Evolutionary conservation across 208 protist genomes (phyloP), one percentile per base, ranked within the genome.

Genomic region (Trypanosoma avium): DNA sequence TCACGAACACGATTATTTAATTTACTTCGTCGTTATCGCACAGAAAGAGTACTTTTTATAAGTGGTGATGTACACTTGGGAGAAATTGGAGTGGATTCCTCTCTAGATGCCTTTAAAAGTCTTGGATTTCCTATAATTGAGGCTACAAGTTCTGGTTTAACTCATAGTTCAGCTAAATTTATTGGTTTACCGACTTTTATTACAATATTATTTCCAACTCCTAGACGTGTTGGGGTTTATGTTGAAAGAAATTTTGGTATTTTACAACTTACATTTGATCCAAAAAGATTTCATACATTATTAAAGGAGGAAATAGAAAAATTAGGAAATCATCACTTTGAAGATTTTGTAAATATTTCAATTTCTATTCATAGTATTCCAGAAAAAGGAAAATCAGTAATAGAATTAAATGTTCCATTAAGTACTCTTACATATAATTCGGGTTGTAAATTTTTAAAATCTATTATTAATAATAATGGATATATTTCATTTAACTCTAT

Each of bases 41-140:
- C 69, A 8, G 77, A 88, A 61, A 81, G 88, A 17, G 82, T 86
- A 2, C 75, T 84, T n/a, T 88, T 96, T 43, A 49, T 96, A 13
- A 85, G 77, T 12, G 90, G 90, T 6, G 90, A 96, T 59, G 79
- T 96, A 19, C 90, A 96, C 72, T 63, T 94, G 50, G 85, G 83
- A 6, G 90, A 96, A 70, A 73, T 94, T 27, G 82, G 75, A 43
- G 68, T 62, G 32, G 87, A 90, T 72, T 69, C 74, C 46, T 77
- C 76, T 13, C 21, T 45, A 0, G 48, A 69, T 43, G 67, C 81
- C 0, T 65, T 87, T 19, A 55, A 60, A 12, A 67, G 67, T 24
- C 57, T 93, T 9, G 84, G 84, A 32, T 90, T 85, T 58, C 87
- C 83, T 0, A 63, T 90, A 13, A 36, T 93, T n/a, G 87, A 93